These are phyloP conservation scores for Umbilicus rupestris DNA, from an alignment of 164 flowering plant species.

Conservation along the genomic window DNA sequence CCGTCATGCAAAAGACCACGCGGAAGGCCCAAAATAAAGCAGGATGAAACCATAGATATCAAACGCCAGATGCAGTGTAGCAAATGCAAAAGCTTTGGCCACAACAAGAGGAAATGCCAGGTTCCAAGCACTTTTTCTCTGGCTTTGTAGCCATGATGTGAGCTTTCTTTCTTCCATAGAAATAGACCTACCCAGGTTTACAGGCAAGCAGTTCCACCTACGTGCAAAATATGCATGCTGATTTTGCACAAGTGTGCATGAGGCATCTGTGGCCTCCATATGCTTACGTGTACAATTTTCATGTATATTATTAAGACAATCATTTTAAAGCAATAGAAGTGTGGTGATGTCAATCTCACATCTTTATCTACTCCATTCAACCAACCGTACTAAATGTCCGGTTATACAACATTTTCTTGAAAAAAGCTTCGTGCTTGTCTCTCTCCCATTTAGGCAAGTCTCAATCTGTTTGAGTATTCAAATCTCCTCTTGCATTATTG, in stretches of 20 bases:
- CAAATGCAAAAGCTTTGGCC: slow-evolving; percentile 10
- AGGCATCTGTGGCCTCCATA: neutral
- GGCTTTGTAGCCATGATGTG: neutral
- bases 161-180: neutral
- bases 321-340: neutral
- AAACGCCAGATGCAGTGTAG: slow-evolving; percentile 10
- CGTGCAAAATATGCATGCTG: neutral
- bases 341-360: neutral
- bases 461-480: too few relatives aligned
- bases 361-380: too few relatives aligned
- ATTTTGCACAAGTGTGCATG: neutral
- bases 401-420: too few relatives aligned
- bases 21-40: slow-evolving; percentile 8
- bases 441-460: too few relatives aligned
- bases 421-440: too few relatives aligned
- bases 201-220: neutral
- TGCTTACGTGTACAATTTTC: neutral
- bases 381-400: too few relatives aligned
- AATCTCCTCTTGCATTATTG: too few relatives aligned
- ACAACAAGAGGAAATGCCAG: slow-evolving; percentile 8
- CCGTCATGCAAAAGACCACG: slow-evolving; percentile 8
- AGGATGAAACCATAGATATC: slow-evolving; percentile 7
- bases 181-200: neutral
- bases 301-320: neutral
- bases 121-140: neutral